Base-by-base conservation (phyloP, 805 yeast species). In the Wickerhamiella qilinensis region DNA sequence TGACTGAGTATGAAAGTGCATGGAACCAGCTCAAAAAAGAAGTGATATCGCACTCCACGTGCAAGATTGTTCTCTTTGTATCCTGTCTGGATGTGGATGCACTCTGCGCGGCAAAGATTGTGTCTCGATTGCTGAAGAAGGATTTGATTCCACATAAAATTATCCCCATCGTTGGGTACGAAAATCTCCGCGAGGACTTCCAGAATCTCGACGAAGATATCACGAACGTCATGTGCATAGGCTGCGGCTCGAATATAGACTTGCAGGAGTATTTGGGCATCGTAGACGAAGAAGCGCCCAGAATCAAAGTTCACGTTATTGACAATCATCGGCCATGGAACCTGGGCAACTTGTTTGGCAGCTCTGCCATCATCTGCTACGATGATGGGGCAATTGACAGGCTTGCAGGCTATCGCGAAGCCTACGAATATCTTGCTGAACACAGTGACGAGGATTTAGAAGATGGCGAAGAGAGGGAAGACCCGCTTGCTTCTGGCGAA, bases 271-370 rank as follows among this genome's bases (percentile, higher is more conserved):
- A 67, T 39, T 45, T 75, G 11, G 58, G 60, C 2, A 62, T 46
- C 12, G 53, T 30, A 38, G 44, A 30, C 11, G 55, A 51, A 20
- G 54, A 44, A 6, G 52, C 44, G 33, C 56, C 46, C 6, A 11
- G 35, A 22, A 7, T 91, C 45, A 72, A 67, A 40, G 69, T 88
- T 2, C 93, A 83, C 50, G 71, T 93, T 9, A 67, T 91, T 40
- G 99, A 91, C 58, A 85, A 94, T 3, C 91, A 81, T 46, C 64
- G 97, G 46, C 99, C 98, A 3, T 91, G 98, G 97, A 86, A 86
- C 58, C 62, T 91, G 46, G 94, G 86, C 55, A 91, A 91, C 53
- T 52, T 91, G 35, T 86, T 81, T 64, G 95, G 94, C 1, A 76
- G 88, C 5, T 73, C 73, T 8, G 67, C 73, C 45, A 72, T 91